Evolutionary conservation across 2,329 filamentous ascomycete species (phyloP), one percentile per base, ranked within the genome.

Genomic region (Metarhizium anisopliae): DNA sequence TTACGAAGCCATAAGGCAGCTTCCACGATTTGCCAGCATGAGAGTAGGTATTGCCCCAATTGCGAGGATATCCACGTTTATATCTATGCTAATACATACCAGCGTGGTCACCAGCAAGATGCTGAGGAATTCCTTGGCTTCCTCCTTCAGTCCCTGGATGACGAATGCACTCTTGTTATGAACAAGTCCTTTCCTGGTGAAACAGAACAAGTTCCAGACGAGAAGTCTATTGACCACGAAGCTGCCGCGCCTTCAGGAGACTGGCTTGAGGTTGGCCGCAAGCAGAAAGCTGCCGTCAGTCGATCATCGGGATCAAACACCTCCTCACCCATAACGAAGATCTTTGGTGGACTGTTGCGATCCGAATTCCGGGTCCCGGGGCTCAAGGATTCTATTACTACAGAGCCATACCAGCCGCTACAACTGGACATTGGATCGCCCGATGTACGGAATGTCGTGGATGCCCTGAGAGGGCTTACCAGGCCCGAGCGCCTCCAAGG

Each of bases 91-190:
- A 6, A 55, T 13, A 16, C 1, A 30, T 72, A 55, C 53, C 60
- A 91, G 86, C 88, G 91, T 58, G 94, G 94, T 16, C 93, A 96
- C 64, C 94, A 99, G 69, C 93, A 99, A 76, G 94, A 99, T 73
- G 94, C 94, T 1, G 91, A 99, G 67, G 94, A 99, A 67, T 99
- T 99, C 63, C 77, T 99, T 29, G 93, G 92, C 0, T 95, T 97
- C 68, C 77, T 99, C 38, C 78, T 99, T 4, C 92, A 96, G 66
- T 90, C 90, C 51, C 82, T 99, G 38, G 92, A 96, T 64, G 92
- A 97, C 61, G 94, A 99, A 70, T 96, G 92, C 68, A 83, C 85
- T 16, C 80, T 85, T 56, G 85, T 93, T 50, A 88, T 95, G 74
- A 66, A 63, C 47, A 68, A 56, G 47, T 55, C 63, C 10, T 49